Evolutionary conservation across 768 basidiomycete genomes (phyloP), one percentile per base, ranked within the genome.

Genomic region (Candolleomyces efflorescens): DNA sequence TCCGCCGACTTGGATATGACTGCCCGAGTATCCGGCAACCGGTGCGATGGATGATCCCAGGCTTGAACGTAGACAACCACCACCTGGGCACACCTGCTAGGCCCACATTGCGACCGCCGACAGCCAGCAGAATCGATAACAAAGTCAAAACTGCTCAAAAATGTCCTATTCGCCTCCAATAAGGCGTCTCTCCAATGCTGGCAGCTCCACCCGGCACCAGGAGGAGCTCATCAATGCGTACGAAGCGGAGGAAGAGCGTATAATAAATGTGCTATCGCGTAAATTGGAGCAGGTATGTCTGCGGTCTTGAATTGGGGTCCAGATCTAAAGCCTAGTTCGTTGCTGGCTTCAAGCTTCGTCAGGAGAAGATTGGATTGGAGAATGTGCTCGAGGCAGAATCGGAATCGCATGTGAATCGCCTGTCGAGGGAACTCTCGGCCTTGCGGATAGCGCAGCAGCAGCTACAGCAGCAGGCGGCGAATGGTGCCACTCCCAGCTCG

Each of bases 201-300:
- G 78, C 65, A 73, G 83, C 39, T 79, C 75, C 59, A 81, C 73
- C 55, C 81, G 80, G 61, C 61, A 59, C 10, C 82, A 86, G 64
- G 90, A 92, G 67, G 86, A 83, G 53, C 77, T 93, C 67, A 92
- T 92, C 67, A 92, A 93, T 70, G 87, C 88, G 20, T 93, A 92
- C 69, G 91, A 93, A 64, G 92, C 91, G 11, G 91, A 94, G 71
- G 90, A 94, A 71, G 92, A 94, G 68, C 84, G 90, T 46, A 92
- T 94, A 55, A 88, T 91, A 62, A 92, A 92, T 59, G 77, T 89
- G 6, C 74, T 94, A 55, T 92, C 88, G 24, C 78, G 90, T 63
- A 94, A 93, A 69, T 77, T 94, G 53, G 90, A 93, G 73, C 81
- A 89, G 85, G 92, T 89, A 58, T 54, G 78, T 68, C 41, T 27